phyloP scores from a whole-genome alignment of 306 rosid species.

The Senna tora region DNA sequence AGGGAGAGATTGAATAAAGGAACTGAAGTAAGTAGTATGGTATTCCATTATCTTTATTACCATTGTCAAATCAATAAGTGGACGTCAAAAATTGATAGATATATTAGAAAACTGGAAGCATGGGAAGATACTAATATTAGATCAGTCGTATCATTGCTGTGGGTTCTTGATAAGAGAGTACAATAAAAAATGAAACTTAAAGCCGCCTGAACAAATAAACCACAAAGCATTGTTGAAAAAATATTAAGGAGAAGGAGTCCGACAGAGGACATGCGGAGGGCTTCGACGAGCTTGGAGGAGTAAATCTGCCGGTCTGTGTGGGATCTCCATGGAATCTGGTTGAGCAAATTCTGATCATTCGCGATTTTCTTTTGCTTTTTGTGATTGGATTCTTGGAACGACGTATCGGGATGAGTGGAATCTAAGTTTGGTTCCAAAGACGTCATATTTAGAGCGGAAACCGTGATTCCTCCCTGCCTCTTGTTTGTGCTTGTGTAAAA shows the following conservation, averaged over 20 bases:
- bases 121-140: no score
- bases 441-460: conserved; percentile 41
- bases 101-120: no score
- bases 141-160: no score
- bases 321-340: conserved; percentile 68
- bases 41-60: no score
- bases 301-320: conserved; percentile 70
- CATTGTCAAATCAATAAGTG: no score
- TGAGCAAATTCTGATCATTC: conserved; percentile 12
- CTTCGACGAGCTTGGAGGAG: conserved; percentile 63
- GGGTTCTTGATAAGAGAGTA: no score
- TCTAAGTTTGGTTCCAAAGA: conserved; percentile 40
- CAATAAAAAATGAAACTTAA: no score
- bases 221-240: no score
- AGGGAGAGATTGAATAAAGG: no score
- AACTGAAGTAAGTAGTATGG: no score
- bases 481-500: background rate
- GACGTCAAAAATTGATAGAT: no score
- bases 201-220: no score
- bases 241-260: conserved; percentile 37
- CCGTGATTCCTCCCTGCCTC: background rate
- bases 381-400: conserved; percentile 47
- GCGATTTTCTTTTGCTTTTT: conserved; percentile 58
- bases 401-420: conserved; percentile 27
- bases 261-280: conserved; percentile 53